Conservation (phyloP, 225 moss, liverwort and hornwort species). For the Polytrichum commune region DNA sequence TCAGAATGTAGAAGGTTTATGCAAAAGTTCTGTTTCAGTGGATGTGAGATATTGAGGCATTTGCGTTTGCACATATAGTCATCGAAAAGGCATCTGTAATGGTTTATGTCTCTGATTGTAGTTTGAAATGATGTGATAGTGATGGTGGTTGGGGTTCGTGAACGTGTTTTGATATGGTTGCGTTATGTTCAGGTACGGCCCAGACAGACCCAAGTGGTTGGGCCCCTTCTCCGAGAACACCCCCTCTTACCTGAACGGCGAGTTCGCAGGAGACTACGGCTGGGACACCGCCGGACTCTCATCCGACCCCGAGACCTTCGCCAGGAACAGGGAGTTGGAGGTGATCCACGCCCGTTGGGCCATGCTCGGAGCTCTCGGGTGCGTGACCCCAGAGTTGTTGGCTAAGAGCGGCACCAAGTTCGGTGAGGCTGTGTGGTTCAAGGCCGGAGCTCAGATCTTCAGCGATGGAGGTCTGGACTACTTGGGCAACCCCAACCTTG, state of each 20-base stretch:
- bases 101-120: not conserved
- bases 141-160: too few relatives aligned
- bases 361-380: constrained; percentile 45
- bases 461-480: constrained; percentile 40
- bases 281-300: constrained; percentile 53
- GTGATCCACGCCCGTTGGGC: constrained; percentile 57
- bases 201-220: constrained; percentile 50
- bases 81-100: too few relatives aligned
- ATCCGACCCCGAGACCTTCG: constrained; percentile 49
- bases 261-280: constrained; percentile 49
- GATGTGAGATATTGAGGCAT: not conserved
- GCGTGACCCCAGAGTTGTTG: constrained; percentile 24
- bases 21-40: too few relatives aligned
- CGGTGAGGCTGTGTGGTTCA: constrained; percentile 64
- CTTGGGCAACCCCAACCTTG: constrained; percentile 33
- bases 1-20: too few relatives aligned
- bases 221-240: constrained; percentile 37
- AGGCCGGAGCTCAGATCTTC: constrained; percentile 56
- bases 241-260: constrained; percentile 39
- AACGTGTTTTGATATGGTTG: too few relatives aligned
- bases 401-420: constrained; percentile 44
- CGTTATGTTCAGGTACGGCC: constrained; percentile 35
- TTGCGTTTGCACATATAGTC: not conserved
- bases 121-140: not conserved
- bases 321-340: constrained; percentile 51